Evolutionary conservation across 768 basidiomycete genomes (phyloP), one percentile per base, ranked within the genome.

Genomic region (Mycena rosella): DNA sequence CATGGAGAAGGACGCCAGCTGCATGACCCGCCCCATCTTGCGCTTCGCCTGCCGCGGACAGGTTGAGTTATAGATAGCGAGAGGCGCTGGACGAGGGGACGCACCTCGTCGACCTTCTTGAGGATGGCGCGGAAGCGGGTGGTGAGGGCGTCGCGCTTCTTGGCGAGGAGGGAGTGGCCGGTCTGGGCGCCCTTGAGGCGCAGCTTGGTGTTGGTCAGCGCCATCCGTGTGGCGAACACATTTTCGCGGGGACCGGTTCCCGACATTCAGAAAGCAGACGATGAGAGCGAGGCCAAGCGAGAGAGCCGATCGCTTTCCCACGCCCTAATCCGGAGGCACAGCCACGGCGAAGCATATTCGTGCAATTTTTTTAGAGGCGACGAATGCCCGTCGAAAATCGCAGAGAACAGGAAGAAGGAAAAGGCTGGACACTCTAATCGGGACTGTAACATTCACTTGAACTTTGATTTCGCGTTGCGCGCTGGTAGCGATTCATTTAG

Each of bases 21-120:
- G 98, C 91, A 99, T 98, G 27, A 99, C 96, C 65, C 94, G 87
- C 32, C 98, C 98, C 98, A 99, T 99, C 83, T 98, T 96, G 65
- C 96, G 89, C 80, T 99, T 99, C 13, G 98, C 97, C 96, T 99
- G 45, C 29, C 22, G 65, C 60, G 72, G 44, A n/a, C n/a, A n/a
- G 70, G 60, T 51, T 55, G 51, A 51, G 54, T 27, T 9, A n/a
- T n/a, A n/a, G n/a, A n/a, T n/a, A n/a, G 44, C 15, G 20, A 53
- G 24, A 34, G 42, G 59, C 65, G 8, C 64, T 27, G 53, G 62
- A 30, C 36, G 42, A 5, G 64, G 26, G 34, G 22, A 67, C 81
- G 70, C 72, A 96, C 96, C 85, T 99, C 98, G 76, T 98, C 96
- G n/a, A 99, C 97, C 81, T 98, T 98, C 78, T 85, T 89, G 67